These are phyloP conservation scores for Typha latifolia DNA, from an alignment of 176 grass and related monocot genomes.

Conservation along the genomic window DNA sequence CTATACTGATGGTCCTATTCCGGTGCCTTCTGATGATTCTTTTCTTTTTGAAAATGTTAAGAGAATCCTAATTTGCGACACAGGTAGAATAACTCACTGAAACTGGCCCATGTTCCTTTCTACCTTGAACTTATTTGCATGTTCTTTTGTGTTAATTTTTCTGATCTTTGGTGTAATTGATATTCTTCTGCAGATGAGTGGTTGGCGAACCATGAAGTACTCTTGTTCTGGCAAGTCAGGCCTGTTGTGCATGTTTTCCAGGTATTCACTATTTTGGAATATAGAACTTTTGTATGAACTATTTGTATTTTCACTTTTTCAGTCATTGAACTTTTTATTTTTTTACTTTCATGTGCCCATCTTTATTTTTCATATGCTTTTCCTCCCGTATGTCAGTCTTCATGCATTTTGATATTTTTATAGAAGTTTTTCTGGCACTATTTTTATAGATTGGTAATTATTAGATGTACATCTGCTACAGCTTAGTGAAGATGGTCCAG, in stretches of 20 bases:
- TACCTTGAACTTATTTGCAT: not conserved
- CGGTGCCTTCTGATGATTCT: conserved; percentile 56
- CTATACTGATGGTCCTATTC: conserved; percentile 87
- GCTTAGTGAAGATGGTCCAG: conserved; percentile 95
- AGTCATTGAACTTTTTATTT: too few relatives aligned
- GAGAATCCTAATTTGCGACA: conserved; percentile 87
- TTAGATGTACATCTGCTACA: conserved; percentile 19
- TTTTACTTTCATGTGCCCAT: too few relatives aligned
- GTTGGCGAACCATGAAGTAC: conserved; percentile 60
- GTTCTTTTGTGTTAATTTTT: not conserved
- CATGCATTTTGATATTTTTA: too few relatives aligned
- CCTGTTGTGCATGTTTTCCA: conserved; percentile 82
- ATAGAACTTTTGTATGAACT: not conserved
- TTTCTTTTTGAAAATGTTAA: conserved; percentile 78
- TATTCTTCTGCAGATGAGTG: conserved; percentile 52
- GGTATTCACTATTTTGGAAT: conserved; percentile 28
- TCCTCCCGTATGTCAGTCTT: too few relatives aligned
- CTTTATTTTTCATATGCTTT: too few relatives aligned
- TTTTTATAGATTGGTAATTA: not conserved
- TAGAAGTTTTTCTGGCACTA: not conserved
- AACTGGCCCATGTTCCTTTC: not conserved
- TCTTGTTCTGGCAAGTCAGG: conserved; percentile 98
- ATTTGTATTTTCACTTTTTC: too few relatives aligned
- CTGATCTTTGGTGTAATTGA: conserved; percentile 15
- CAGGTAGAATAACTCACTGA: conserved; percentile 42